These are phyloP conservation scores for Aquilaria malaccensis DNA, from an alignment of 345 rosid genomes.

Conservation along the genomic window DNA sequence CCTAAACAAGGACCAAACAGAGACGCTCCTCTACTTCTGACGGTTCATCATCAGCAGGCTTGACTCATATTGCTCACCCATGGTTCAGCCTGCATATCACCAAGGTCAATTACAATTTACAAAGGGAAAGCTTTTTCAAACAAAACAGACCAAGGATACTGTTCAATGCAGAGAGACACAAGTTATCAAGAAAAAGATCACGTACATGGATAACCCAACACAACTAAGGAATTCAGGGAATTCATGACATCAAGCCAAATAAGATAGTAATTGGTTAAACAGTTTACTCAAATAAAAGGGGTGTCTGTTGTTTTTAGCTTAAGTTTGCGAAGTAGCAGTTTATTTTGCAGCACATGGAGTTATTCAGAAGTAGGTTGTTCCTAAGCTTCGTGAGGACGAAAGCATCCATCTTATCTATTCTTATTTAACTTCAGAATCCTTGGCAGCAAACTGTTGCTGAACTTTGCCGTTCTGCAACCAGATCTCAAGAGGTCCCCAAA, in stretches of 20 bases:
- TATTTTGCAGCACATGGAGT: too few species aligned
- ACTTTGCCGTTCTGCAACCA: too few species aligned
- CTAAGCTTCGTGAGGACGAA: too few species aligned
- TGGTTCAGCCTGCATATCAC: slow-evolving; percentile 48
- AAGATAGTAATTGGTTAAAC: too few species aligned
- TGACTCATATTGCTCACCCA: slow-evolving; percentile 59
- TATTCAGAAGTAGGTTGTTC: too few species aligned
- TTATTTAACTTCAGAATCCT: too few species aligned
- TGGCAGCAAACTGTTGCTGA: too few species aligned
- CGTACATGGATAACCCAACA: not conserved
- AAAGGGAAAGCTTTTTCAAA: not conserved
- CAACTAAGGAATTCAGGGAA: not conserved
- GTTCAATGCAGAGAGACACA: not conserved
- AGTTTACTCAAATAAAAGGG: too few species aligned
- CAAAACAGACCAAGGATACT: not conserved
- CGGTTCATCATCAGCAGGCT: slow-evolving; percentile 34
- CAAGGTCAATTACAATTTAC: slow-evolving; percentile 1
- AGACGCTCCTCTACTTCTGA: slow-evolving; percentile 33
- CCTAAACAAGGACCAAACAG: not conserved
- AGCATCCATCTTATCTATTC: too few species aligned
- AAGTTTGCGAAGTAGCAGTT: too few species aligned
- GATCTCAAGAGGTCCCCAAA: too few species aligned
- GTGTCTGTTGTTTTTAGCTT: too few species aligned
- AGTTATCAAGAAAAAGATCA: not conserved
- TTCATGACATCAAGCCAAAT: not conserved